Evolutionary conservation across 2,329 filamentous ascomycete genomes (phyloP), one percentile per base, ranked within the genome.

Genomic region (Sclerotinia glacialis): DNA sequence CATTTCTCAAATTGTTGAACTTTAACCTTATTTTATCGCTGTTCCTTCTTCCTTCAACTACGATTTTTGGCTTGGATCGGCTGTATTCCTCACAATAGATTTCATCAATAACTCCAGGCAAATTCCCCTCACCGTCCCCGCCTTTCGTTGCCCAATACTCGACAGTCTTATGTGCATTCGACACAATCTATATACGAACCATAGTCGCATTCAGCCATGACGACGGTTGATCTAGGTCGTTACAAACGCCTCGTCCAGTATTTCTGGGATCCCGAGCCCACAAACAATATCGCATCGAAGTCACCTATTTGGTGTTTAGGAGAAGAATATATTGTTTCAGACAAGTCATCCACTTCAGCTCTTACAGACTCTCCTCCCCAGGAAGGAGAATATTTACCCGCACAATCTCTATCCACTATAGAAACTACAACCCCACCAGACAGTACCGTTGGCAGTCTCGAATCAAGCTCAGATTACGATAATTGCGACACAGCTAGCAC

Each of bases 211-310:
- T 55, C 67, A 67, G 47, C 49, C 60, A 77, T 89, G 86, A 83
- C 83, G 74, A 87, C 84, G 67, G 86, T 90, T 66, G 91, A 96
- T 74, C 81, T 96, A 68, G 86, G 90, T 72, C 89, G 90, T 72
- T 87, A 89, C 76, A 91, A 92, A 78, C 90, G 90, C 70, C 87
- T 97, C 73, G 89, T 97, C 68, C 91, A 94, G 79, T 92, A 91
- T 80, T 89, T 98, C 75, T 97, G 93, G 89, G 93, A 97, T 73
- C 92, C 93, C 0, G 88, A 93, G 70, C 93, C 93, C 7, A 86
- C 85, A 69, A 97, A 97, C 79, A 88, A 96, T 76, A 82, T 87
- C 67, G 77, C 80, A 67, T 83, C 84, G 47, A 83, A 88, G 69
- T 83, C 86, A 44, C 86, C 91, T 16, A 91, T 96, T 69, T 98